A percentile compares a stretch with the other conserved stretches of the same genome.
phyloP scores from a whole-genome alignment of 129 eudicot species.

The Artemisia annua region DNA sequence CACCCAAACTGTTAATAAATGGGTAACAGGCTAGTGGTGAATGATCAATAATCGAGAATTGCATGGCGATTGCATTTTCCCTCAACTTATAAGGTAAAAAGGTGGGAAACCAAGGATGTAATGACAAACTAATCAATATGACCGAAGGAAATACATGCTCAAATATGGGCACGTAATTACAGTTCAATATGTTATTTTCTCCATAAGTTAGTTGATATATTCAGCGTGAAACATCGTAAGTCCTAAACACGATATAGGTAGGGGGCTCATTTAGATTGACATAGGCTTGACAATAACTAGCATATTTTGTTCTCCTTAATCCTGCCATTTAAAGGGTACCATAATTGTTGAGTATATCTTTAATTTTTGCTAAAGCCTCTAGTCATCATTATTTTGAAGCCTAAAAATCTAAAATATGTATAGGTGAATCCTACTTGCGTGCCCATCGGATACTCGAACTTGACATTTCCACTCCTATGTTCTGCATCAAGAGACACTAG shows the following conservation, averaged over 20 bases:
- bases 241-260: background rate
- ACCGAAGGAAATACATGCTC: background rate
- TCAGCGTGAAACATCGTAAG: background rate
- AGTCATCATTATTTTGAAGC: background rate
- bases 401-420: background rate
- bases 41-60: background rate
- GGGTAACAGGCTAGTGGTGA: background rate
- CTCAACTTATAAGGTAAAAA: slow-evolving; percentile 19
- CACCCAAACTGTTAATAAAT: background rate
- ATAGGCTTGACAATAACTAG: slow-evolving; percentile 21
- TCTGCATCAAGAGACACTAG: slow-evolving; percentile 10
- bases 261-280: background rate
- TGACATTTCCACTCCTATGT: background rate
- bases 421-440: slow-evolving; percentile 9
- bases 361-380: background rate
- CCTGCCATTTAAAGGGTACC: slow-evolving; percentile 4
- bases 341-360: background rate
- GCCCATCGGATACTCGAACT: background rate
- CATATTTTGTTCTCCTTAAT: background rate
- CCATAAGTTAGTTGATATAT: background rate
- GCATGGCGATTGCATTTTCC: slow-evolving; percentile 1
- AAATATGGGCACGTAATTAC: background rate
- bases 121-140: background rate
- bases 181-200: background rate
- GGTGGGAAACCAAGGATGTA: background rate